Base-by-base conservation (phyloP, 345 rosid species). In the Rubroshorea leprosula region DNA sequence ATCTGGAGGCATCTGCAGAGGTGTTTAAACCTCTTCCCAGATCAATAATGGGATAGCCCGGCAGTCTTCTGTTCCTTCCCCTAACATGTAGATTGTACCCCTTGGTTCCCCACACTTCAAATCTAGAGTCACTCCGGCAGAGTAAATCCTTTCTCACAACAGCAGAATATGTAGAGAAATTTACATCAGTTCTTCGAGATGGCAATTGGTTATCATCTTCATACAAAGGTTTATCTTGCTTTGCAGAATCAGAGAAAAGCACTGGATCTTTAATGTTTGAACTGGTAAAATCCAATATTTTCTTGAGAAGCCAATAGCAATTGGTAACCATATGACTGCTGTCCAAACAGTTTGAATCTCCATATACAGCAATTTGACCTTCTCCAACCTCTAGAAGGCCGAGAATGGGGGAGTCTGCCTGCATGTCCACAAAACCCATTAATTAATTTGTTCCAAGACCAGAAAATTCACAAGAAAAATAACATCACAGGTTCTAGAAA, bases 241-340 rank as follows among this genome's bases (percentile, higher is more conserved):
- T 89, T 3, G 41, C 66, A 38, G 82, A 80, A 51, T 61, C 72
- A 0, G 94, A 64, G 77, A 89, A 89, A 41, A 93, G 89, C 65
- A 89, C 68, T 17, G 89, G 76, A 74, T 93, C 97, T 73, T 71
- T 82, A 61, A 72, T 71, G 52, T 80, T 83, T 56, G 77, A 68
- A 29, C 90, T 76, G 47, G 91, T 89, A 67, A 84, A 93, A 51
- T 89, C 94, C 58, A 93, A 76, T 51, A 89, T 79, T 72, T 93
- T 93, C 72, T 72, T 83, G 50, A 93, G 73, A 64, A 93, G 96
- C 97, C 90, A 78, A 72, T 83, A 89, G 72, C 99, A 93, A 74
- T 89, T 89, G 20, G 99, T 89, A 58, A 93, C 97, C 99, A 93
- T 92, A 69, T 86, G 98, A 70, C 98, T 89, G 67, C 98, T 85